A percentile compares a stretch with the other conserved stretches of the same genome.
phyloP scores from a whole-genome alignment of 2,329 filamentous ascomycete species.

The Dothidotthia symphoricarpi region DNA sequence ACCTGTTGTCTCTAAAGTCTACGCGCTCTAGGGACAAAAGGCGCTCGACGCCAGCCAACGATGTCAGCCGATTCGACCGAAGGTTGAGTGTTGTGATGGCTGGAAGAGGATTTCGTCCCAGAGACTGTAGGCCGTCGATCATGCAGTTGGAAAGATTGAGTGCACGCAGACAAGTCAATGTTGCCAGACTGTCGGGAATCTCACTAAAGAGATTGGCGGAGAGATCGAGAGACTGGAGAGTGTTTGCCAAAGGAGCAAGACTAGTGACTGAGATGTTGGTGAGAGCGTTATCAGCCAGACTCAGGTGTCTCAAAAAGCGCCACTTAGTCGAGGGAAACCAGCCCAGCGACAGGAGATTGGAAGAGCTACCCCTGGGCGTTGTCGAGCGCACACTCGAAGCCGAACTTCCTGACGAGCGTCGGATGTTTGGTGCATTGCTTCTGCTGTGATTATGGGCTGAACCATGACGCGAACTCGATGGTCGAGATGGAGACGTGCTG shows the following conservation, averaged over 20 bases:
- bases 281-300: slow-evolving; percentile 85
- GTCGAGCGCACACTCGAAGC: slow-evolving; percentile 67
- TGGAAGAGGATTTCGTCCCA: slow-evolving; percentile 81
- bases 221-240: slow-evolving; percentile 85
- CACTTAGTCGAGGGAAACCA: slow-evolving; percentile 83
- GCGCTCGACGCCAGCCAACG: slow-evolving; percentile 85
- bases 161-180: slow-evolving; percentile 81
- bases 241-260: slow-evolving; percentile 79
- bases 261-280: slow-evolving; percentile 74
- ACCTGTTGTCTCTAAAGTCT: slow-evolving; percentile 84
- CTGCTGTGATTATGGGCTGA: slow-evolving; percentile 64
- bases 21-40: slow-evolving; percentile 84
- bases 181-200: slow-evolving; percentile 86
- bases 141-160: slow-evolving; percentile 95
- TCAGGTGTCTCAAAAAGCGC: slow-evolving; percentile 90
- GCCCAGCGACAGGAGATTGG: slow-evolving; percentile 70
- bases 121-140: slow-evolving; percentile 89
- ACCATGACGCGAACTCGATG: slow-evolving; percentile 70
- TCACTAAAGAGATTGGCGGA: slow-evolving; percentile 93
- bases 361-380: slow-evolving; percentile 65
- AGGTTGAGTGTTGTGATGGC: slow-evolving; percentile 93
- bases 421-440: slow-evolving; percentile 64
- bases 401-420: slow-evolving; percentile 89
- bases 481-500: slow-evolving; percentile 79
- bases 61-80: slow-evolving; percentile 80